Conservation (phyloP, 352 stramenopile species). For the Pythium rishiriense region DNA sequence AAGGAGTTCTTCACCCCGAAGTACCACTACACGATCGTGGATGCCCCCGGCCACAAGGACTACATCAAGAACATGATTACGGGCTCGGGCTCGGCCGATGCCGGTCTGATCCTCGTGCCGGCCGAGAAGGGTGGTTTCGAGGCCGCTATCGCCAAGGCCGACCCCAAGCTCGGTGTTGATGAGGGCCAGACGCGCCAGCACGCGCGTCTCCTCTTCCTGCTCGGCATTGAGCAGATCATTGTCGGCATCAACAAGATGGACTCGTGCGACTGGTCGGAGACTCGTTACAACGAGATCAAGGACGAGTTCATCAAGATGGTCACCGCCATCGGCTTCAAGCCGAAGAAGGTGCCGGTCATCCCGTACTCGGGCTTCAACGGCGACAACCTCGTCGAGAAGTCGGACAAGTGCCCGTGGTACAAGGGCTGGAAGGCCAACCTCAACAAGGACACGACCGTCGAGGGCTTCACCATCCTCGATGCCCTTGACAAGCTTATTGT, state of each 20-base stretch:
- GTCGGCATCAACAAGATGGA: constrained; percentile 88
- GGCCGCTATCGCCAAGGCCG: constrained; percentile 89
- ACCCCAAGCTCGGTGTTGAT: constrained; percentile 30
- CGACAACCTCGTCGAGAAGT: constrained; percentile 67
- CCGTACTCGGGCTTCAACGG: constrained; percentile 77
- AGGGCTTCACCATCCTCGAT: constrained; percentile 57
- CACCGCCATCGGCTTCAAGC: constrained; percentile 72
- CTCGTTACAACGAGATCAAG: constrained; percentile 80
- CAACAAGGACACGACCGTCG: constrained; percentile 27
- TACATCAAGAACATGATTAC: constrained; percentile 99
- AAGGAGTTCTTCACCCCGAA: constrained; percentile 93
- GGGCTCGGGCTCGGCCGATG: constrained; percentile 96
- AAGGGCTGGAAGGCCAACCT: constrained; percentile 76
- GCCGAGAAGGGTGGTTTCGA: constrained; percentile 90
- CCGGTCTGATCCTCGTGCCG: constrained; percentile 92
- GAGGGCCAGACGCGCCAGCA: constrained; percentile 97
- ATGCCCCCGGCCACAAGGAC: constrained; percentile 96
- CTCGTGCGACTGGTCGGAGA: constrained; percentile 56
- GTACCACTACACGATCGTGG: constrained; percentile 97
- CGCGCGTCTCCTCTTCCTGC: constrained; percentile 48
- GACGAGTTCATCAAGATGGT: constrained; percentile 76
- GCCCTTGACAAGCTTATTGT: constrained; percentile 47
- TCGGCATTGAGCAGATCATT: constrained; percentile 78
- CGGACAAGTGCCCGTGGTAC: constrained; percentile 69
- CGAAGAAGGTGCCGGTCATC: constrained; percentile 60